phyloP scores from a whole-genome alignment of 768 basidiomycete genomes.

The Suillus spraguei region DNA sequence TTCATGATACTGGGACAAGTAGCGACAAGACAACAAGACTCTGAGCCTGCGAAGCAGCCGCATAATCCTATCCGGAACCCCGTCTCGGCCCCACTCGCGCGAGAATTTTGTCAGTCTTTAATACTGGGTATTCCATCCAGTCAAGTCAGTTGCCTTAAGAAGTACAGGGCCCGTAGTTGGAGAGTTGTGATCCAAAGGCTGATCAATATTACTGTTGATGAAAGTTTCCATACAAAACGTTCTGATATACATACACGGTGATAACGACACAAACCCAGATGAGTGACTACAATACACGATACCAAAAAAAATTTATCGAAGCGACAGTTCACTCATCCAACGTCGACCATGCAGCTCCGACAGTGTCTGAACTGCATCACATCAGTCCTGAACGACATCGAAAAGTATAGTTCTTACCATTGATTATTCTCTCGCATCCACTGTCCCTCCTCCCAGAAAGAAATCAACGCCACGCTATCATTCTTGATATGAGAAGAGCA shows the following conservation, averaged over 20 bases:
- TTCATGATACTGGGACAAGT: neutral
- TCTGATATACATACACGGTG: neutral
- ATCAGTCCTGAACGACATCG: neutral
- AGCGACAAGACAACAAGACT: neutral
- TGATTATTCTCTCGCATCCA: slow-evolving; percentile 13
- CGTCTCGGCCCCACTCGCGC: too few species aligned
- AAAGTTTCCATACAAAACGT: neutral
- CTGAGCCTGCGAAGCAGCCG: too few species aligned
- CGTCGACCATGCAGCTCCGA: neutral
- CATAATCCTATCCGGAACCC: too few species aligned
- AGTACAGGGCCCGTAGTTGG: neutral
- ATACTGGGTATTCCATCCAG: too few species aligned
- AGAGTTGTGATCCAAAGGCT: neutral
- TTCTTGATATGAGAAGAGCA: slow-evolving; percentile 20
- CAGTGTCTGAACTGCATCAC: slow-evolving; percentile 1
- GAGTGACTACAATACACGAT: neutral
- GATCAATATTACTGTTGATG: neutral
- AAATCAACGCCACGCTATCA: slow-evolving; percentile 25
- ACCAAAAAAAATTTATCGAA: neutral
- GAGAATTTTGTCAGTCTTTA: too few species aligned
- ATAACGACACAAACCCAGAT: neutral
- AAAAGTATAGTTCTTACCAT: neutral
- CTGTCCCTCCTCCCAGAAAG: slow-evolving; percentile 18
- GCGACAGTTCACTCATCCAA: neutral
- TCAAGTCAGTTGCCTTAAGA: neutral